Base-by-base conservation (phyloP, 1,284 basidiomycete species). In the Moesziomyces globuligerus region DNA sequence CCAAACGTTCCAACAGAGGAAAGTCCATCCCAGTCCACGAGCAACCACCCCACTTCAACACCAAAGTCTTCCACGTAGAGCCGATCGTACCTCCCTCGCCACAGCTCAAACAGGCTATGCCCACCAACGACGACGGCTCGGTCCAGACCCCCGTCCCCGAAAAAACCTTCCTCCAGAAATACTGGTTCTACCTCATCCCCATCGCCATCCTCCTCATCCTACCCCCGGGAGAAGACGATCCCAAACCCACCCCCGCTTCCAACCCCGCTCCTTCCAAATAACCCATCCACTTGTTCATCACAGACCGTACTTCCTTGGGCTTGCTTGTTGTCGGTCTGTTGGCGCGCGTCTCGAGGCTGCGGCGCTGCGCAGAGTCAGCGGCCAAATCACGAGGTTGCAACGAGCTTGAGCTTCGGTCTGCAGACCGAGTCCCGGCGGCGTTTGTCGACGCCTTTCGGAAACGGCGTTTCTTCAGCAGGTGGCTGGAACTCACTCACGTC, bases 131-230 rank as follows among this genome's bases (percentile, higher is more conserved):
- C 18, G 62, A 70, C 25, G 74, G 74, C n/a, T 51, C 50, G 8
- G 55, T 69, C 11, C 42, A 46, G 3, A 10, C 29, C 1, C 60
- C 57, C 0, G 49, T 46, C 21, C 57, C 62, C 2, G 64, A 67
- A 24, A 73, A 72, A 29, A 53, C 53, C 8, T 73, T 77, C 29
- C 23, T 77, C 15, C 71, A 72, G 18, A 75, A 75, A 34, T 79
- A 79, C 44, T 79, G 77, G 77, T 60, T 64, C 36, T 79, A 67
- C 42, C 24, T 69, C 5, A 58, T 78, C 38, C 75, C 75, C 0
- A 21, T 78, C 5, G 53, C 62, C 17, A 25, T 72, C 17, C 48
- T 78, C 28, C n/a, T 78, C 5, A 42, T 74, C 21, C 53, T 78
- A 39, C 74, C 75, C 0, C 55, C 55, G 4, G 56, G 50, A 3